Conservation (phyloP, 2,329 filamentous ascomycete genomes). For the Amphichorda felina region DNA sequence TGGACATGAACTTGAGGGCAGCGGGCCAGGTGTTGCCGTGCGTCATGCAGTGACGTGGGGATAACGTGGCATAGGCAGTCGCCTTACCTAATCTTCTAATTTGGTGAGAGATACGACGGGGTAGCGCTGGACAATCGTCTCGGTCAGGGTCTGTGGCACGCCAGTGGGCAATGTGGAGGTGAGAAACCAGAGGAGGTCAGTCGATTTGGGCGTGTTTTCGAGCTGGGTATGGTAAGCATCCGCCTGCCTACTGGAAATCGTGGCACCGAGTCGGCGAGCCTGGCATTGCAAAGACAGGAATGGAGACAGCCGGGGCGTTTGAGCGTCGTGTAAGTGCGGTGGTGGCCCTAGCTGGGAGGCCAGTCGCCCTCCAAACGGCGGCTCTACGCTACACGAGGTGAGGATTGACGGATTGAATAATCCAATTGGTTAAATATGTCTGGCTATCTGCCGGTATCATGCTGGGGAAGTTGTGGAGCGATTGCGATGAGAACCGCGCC, state of each 20-base stretch:
- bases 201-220: constrained; percentile 36
- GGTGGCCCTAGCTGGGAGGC: neutral
- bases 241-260: neutral
- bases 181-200: constrained; percentile 41
- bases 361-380: neutral
- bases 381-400: neutral
- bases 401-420: no score
- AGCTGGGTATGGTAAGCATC: constrained; percentile 51
- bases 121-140: constrained; percentile 84
- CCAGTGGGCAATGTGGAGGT: neutral
- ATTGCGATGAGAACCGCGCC: no score
- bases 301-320: neutral
- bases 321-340: neutral
- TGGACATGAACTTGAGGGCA: constrained; percentile 63
- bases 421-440: no score
- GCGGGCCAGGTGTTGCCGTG: constrained; percentile 79
- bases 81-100: constrained; percentile 64
- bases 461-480: no score
- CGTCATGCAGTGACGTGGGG: constrained; percentile 66
- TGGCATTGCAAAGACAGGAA: neutral
- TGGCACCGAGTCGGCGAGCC: neutral
- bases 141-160: constrained; percentile 65
- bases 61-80: constrained; percentile 74
- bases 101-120: constrained; percentile 62
- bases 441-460: no score